Conservation (phyloP, 257 asterid species). For the Solanum ossicruentum region DNA sequence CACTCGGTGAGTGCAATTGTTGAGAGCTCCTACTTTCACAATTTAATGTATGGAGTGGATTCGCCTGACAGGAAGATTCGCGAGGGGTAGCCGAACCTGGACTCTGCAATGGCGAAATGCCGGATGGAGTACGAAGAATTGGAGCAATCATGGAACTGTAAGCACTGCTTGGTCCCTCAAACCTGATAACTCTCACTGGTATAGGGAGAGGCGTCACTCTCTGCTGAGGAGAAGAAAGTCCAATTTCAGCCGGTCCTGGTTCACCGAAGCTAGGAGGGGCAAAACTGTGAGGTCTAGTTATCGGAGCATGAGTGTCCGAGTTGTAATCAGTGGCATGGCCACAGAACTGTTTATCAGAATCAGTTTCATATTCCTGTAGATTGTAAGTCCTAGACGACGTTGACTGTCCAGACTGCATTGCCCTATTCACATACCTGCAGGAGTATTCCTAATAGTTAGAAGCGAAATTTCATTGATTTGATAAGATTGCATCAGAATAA, state of each 20-base stretch:
- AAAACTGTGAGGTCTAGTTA: slow-evolving; percentile 19
- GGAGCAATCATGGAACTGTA: slow-evolving; percentile 30
- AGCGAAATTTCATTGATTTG: background rate
- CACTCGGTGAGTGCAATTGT: slow-evolving; percentile 20
- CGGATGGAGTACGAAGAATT: slow-evolving; percentile 16
- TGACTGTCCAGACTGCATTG: slow-evolving; percentile 24
- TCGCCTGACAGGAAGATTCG: slow-evolving; percentile 24
- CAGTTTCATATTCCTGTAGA: slow-evolving; percentile 29
- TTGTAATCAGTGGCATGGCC: slow-evolving; percentile 30
- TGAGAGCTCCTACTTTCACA: slow-evolving; percentile 21
- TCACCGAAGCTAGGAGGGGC: slow-evolving; percentile 15
- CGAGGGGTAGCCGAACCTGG: slow-evolving; percentile 27
- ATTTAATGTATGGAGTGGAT: slow-evolving; percentile 16
- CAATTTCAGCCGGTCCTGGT: slow-evolving; percentile 27
- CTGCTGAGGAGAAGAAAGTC: slow-evolving; percentile 19
- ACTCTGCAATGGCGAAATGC: slow-evolving; percentile 29
- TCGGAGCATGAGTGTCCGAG: slow-evolving; percentile 28
- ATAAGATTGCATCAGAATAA: background rate
- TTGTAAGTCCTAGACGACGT: slow-evolving; percentile 28
- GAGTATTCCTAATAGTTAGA: slow-evolving; percentile 2
- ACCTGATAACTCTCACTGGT: slow-evolving; percentile 40
- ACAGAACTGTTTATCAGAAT: slow-evolving; percentile 25
- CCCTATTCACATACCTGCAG: slow-evolving; percentile 66
- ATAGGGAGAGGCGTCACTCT: slow-evolving; percentile 35
- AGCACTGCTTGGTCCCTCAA: slow-evolving; percentile 24